Evolutionary conservation across 2,329 filamentous ascomycete species (phyloP).

Genomic region (Cercospora sesami): DNA sequence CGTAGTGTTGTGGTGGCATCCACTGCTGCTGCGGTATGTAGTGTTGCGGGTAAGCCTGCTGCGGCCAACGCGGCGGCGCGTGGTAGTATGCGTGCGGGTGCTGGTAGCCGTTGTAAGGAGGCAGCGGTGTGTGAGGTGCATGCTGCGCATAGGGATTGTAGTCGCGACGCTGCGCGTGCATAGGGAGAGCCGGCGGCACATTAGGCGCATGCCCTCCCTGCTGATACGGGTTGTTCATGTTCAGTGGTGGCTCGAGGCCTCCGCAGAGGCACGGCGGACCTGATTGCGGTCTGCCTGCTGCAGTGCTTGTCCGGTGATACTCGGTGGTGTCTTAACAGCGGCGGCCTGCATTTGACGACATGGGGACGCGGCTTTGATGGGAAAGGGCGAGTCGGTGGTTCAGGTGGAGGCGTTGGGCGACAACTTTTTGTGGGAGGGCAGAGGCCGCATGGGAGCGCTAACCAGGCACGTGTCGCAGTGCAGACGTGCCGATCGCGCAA

Average conservation of each 20-base stretch:
- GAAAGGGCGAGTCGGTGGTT: not conserved
- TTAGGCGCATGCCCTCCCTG: slow-evolving; percentile 20
- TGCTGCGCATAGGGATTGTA: slow-evolving; percentile 38
- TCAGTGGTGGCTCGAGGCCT: slow-evolving; percentile 6
- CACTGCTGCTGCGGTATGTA: slow-evolving; percentile 41
- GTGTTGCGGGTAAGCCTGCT: slow-evolving; percentile 37
- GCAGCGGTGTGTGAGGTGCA: slow-evolving; percentile 42
- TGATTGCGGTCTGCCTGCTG: slow-evolving; percentile 1
- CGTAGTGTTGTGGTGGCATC: slow-evolving; percentile 42
- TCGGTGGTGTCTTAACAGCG: not conserved
- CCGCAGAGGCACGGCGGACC: slow-evolving; percentile 10
- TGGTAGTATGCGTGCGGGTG: slow-evolving; percentile 33
- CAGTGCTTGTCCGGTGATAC: slow-evolving; percentile 1
- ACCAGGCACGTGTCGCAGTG: slow-evolving; percentile 1
- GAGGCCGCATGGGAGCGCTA: slow-evolving; percentile 5
- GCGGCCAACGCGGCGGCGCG: slow-evolving; percentile 25
- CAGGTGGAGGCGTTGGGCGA: not conserved
- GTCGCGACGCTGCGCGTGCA: slow-evolving; percentile 36
- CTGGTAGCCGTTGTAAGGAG: slow-evolving; percentile 39
- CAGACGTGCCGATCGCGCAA: not conserved
- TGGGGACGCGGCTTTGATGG: not conserved
- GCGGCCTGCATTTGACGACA: slow-evolving; percentile 11
- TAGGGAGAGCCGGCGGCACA: slow-evolving; percentile 22
- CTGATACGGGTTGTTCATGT: slow-evolving; percentile 18
- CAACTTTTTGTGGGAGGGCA: not conserved